Conservation (phyloP, 768 basidiomycete species). For the Rubroboletus pulcherrimus region DNA sequence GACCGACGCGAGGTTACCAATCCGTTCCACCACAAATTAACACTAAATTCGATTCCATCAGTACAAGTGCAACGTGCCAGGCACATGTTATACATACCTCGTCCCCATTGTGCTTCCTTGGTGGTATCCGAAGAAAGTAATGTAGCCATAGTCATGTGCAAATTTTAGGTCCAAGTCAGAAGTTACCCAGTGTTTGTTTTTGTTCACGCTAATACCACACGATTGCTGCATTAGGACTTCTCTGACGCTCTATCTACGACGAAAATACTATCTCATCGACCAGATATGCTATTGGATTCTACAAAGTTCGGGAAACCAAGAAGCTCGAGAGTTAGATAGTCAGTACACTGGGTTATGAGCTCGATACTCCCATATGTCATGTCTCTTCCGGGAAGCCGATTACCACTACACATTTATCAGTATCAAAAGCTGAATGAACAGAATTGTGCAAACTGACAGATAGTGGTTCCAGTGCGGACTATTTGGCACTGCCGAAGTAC, state of each 20-base stretch:
- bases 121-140: constrained; percentile 21
- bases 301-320: constrained; percentile 1
- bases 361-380: not conserved
- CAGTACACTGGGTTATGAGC: not conserved
- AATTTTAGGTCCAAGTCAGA: constrained; percentile 23
- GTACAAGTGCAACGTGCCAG: constrained; percentile 6
- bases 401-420: constrained; percentile 24
- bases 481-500: constrained; percentile 23
- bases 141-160: constrained; percentile 30
- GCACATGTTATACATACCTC: constrained; percentile 27
- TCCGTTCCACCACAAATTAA: constrained; percentile 84
- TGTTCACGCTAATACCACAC: constrained; percentile 9
- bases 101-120: constrained; percentile 43
- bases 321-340: not conserved
- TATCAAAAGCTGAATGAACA: not conserved
- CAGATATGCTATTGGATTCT: not conserved
- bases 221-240: constrained; percentile 32
- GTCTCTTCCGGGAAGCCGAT: constrained; percentile 21
- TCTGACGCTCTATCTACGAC: constrained; percentile 31
- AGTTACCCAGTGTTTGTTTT: constrained; percentile 16
- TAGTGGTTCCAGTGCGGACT: constrained; percentile 28
- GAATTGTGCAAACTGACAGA: constrained; percentile 22
- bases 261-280: not conserved
- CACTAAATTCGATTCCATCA: constrained; percentile 43
- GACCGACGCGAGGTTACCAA: constrained; percentile 47